Base-by-base conservation (phyloP, 2,329 filamentous ascomycete species). In the Diaporthe longicolla region DNA sequence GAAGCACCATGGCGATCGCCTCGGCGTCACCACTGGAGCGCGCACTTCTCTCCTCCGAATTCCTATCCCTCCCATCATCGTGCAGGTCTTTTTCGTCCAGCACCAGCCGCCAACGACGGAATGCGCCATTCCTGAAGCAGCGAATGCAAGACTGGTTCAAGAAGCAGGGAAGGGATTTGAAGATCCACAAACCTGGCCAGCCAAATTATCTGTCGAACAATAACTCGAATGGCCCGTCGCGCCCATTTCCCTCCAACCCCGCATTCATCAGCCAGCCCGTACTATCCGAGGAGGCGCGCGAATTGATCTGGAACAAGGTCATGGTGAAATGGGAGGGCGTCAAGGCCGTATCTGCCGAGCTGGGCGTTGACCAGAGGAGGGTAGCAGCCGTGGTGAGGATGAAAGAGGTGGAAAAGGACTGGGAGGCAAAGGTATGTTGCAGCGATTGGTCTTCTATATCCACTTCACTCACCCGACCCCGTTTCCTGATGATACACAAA, bases 341-440 rank as follows among this genome's bases (percentile, higher is more conserved):
- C 76, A 92, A 94, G 79, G 89, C 89, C 57, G 93, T 97, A 26
- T 95, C 94, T 80, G 93, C 93, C 1, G 89, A 94, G 79, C 89
- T 94, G 78, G 90, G 92, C 37, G 90, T 98, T 32, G 95, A 97
- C 79, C 93, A 97, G 83, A 90, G 94, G 80, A 89, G 95, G 78
- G 93, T 98, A 24, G 95, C 92, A 37, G 95, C 95, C 29, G 93
- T 97, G 26, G 93, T 97, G 74, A 88, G 95, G 79, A 86, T 98
- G 79, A 96, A 96, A 85, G 91, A 95, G 82, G 87, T 98, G 77
- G 95, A 98, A 85, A 95, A 93, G 85, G 87, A 92, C 77, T 95
- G 93, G 94, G 82, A 89, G 76, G 82, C 87, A 79, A 88, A 95
- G 87, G 95, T 98, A 89, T 88, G 94, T 81, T 73, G 54, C n/a